Evolutionary conservation across 441 rosid genomes (phyloP).

Genomic region (Eutrema salsugineum): DNA sequence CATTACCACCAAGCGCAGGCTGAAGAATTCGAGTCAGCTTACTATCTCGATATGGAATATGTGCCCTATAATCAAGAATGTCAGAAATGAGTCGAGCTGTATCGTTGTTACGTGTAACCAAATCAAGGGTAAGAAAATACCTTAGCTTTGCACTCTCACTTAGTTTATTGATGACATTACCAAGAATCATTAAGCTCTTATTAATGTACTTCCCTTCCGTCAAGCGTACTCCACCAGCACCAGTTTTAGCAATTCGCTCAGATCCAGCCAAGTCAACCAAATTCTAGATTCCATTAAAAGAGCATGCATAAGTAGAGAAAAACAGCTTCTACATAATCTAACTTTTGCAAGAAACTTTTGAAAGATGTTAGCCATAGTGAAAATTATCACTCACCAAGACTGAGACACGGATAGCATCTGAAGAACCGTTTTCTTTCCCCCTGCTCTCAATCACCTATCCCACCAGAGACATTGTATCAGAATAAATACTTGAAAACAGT

Average conservation of each 20-base stretch:
- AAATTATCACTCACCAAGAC: slow-evolving; percentile 56
- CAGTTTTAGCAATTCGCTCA: slow-evolving; percentile 84
- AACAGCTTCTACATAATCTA: neutral
- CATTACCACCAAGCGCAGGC: slow-evolving; percentile 97
- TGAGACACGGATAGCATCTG: slow-evolving; percentile 84
- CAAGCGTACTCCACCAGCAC: slow-evolving; percentile 86
- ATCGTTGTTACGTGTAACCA: neutral
- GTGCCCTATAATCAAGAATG: slow-evolving; percentile 52
- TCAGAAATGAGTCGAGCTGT: neutral
- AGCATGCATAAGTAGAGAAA: neutral
- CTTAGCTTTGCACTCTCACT: slow-evolving; percentile 76
- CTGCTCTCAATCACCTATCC: slow-evolving; percentile 89
- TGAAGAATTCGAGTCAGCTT: slow-evolving; percentile 96
- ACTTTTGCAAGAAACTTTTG: neutral
- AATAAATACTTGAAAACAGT: neutral
- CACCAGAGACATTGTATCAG: slow-evolving; percentile 11
- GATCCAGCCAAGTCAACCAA: slow-evolving; percentile 96
- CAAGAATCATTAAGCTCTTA: slow-evolving; percentile 95
- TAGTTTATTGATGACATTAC: slow-evolving; percentile 91
- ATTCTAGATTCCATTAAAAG: slow-evolving; percentile 46
- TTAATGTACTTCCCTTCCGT: slow-evolving; percentile 92
- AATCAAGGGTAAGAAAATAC: slow-evolving; percentile 36
- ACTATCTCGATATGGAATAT: slow-evolving; percentile 96
- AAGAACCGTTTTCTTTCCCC: slow-evolving; percentile 47
- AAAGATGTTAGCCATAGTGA: neutral